Conservation (phyloP, 306 rosid genomes). For the Rubus parviflorus region DNA sequence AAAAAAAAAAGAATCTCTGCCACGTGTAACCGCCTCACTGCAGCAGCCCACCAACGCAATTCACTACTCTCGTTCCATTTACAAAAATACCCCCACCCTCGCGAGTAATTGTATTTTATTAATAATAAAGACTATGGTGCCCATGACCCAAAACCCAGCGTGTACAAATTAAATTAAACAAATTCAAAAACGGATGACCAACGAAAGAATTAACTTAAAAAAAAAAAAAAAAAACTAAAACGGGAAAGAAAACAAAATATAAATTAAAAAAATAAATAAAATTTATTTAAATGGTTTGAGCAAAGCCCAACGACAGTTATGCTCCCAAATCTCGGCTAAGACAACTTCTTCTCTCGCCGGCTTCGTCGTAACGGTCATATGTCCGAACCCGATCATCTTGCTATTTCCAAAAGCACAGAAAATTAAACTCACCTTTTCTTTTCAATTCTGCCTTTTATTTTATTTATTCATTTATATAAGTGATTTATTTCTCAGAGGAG, state of each 20-base stretch:
- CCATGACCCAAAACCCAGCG: conserved; percentile 30
- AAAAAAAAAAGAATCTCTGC: background rate
- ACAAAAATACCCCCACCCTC: conserved; percentile 28
- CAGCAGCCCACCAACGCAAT: too few species aligned
- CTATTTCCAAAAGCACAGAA: conserved; percentile 5
- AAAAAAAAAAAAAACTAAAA: background rate
- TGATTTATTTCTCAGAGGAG: background rate
- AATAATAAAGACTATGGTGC: background rate
- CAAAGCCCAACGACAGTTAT: conserved; percentile 47
- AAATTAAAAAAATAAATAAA: background rate
- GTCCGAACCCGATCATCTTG: conserved; percentile 21
- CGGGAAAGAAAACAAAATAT: too few species aligned
- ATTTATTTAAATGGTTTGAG: conserved; percentile 6
- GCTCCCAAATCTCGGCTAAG: conserved; percentile 45
- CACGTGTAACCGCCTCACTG: conserved; percentile 2
- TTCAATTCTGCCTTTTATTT: background rate
- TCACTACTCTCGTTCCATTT: background rate
- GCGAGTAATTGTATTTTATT: conserved; percentile 23
- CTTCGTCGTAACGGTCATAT: conserved; percentile 25
- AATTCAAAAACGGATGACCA: background rate
- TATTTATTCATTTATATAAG: background rate
- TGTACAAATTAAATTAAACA: conserved; percentile 3
- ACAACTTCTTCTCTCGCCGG: conserved; percentile 29
- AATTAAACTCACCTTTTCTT: background rate
- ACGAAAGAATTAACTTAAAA: background rate